Percentiles rank a stretch among this genome's conserved stretches.
Evolutionary conservation across 2,329 filamentous ascomycete species (phyloP).

Genomic region (Bertia moriformis): DNA sequence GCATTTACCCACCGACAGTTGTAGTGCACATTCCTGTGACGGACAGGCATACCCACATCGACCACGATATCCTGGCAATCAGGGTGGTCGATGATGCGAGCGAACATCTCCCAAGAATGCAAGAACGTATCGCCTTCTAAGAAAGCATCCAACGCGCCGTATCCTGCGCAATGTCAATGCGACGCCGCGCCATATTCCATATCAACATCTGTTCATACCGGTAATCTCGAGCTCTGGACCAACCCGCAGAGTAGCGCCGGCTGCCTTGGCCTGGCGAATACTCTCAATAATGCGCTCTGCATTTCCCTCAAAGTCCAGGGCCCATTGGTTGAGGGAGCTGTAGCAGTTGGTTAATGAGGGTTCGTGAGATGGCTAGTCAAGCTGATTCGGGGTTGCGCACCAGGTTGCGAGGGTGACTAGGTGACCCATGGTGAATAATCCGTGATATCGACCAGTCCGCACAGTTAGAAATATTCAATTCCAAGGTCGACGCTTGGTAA

Average conservation of each 20-base stretch:
- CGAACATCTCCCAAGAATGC: slow-evolving; percentile 9
- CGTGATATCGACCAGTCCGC: too few species aligned
- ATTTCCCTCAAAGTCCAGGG: slow-evolving; percentile 46
- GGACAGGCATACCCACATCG: slow-evolving; percentile 7
- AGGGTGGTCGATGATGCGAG: slow-evolving; percentile 7
- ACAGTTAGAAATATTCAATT: too few species aligned
- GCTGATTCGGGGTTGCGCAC: not conserved
- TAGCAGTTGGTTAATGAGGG: too few species aligned
- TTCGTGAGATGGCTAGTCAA: not conserved
- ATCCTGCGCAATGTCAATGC: not conserved
- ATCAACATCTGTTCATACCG: slow-evolving; percentile 1
- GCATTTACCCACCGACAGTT: slow-evolving; percentile 14
- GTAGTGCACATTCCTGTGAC: slow-evolving; percentile 19
- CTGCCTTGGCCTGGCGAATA: slow-evolving; percentile 35
- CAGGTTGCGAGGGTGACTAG: not conserved
- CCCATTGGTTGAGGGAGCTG: slow-evolving; percentile 25
- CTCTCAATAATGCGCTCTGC: slow-evolving; percentile 40
- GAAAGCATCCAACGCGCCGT: not conserved
- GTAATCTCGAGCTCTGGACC: slow-evolving; percentile 26
- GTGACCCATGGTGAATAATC: not conserved
- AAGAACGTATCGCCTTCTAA: slow-evolving; percentile 4
- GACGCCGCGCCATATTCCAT: too few species aligned
- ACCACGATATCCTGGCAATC: slow-evolving; percentile 8
- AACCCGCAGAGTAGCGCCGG: slow-evolving; percentile 38
- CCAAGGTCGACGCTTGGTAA: too few species aligned